phyloP scores from a whole-genome alignment of 768 basidiomycete genomes.

The Pleurotus platypus region DNA sequence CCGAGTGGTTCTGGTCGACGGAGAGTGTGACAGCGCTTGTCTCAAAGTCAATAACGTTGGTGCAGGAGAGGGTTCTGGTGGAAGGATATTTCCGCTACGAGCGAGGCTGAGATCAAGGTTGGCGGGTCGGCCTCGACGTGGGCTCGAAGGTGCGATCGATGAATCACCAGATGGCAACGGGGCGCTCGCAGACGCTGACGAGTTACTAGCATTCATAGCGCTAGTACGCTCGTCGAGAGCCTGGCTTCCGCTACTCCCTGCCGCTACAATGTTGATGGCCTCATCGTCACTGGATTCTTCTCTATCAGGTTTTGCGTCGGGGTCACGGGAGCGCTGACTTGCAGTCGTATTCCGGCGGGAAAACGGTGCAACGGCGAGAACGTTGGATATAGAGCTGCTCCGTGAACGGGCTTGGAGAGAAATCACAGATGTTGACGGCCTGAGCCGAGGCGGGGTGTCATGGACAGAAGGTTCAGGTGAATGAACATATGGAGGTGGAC shows the following conservation, averaged over 20 bases:
- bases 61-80: constrained; percentile 53
- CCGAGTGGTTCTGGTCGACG: constrained; percentile 15
- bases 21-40: constrained; percentile 51
- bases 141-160: constrained; percentile 15
- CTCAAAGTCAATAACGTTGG: constrained; percentile 62
- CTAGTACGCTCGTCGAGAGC: constrained; percentile 84
- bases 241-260: constrained; percentile 77
- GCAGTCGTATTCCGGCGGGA: constrained; percentile 30
- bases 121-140: constrained; percentile 57
- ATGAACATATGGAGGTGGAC: constrained; percentile 64
- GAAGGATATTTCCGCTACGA: constrained; percentile 27
- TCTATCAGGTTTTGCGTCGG: constrained; percentile 64
- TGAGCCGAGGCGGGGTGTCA: constrained; percentile 26
- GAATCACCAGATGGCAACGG: constrained; percentile 4
- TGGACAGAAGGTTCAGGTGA: constrained; percentile 25
- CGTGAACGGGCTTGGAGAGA: constrained; percentile 43
- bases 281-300: constrained; percentile 82
- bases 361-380: constrained; percentile 46
- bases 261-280: constrained; percentile 79
- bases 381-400: constrained; percentile 54
- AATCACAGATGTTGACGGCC: constrained; percentile 36
- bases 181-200: constrained; percentile 5
- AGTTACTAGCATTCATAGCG: constrained; percentile 31
- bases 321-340: constrained; percentile 27
- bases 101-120: constrained; percentile 61